phyloP scores from a whole-genome alignment of 768 basidiomycete genomes.

The Mycena olivaceomarginata region DNA sequence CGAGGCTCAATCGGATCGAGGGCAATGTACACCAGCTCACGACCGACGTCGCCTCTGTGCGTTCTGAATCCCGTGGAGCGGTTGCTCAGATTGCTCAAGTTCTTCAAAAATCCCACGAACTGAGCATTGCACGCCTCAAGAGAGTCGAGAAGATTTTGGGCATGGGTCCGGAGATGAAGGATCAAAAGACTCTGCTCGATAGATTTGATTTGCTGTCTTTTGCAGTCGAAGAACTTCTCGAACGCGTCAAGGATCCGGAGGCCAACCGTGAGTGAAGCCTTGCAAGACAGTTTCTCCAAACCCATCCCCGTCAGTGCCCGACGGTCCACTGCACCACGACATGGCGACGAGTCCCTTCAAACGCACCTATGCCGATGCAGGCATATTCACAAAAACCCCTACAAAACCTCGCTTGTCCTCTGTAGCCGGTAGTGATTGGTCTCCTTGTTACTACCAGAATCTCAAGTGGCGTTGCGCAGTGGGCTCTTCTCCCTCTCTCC shows the following conservation, averaged over 20 bases:
- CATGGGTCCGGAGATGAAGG: conserved; percentile 37
- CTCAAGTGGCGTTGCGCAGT: conserved; percentile 2
- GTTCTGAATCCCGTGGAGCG: conserved; percentile 32
- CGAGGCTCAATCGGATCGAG: conserved; percentile 36
- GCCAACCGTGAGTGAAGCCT: conserved; percentile 37
- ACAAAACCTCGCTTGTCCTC: conserved; percentile 10
- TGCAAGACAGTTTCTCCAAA: neutral
- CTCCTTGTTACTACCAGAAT: neutral
- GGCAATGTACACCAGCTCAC: conserved; percentile 27
- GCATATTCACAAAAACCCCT: conserved; percentile 15
- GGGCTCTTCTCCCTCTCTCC: conserved; percentile 5
- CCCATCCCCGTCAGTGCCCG: conserved; percentile 13
- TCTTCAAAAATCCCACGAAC: conserved; percentile 39
- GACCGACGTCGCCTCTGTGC: conserved; percentile 28
- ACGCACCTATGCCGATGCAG: conserved; percentile 21
- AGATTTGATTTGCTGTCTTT: conserved; percentile 48
- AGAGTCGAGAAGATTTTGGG: conserved; percentile 45
- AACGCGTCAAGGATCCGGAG: conserved; percentile 47
- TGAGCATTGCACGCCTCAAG: conserved; percentile 39
- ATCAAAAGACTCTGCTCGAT: conserved; percentile 38
- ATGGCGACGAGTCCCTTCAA: conserved; percentile 35
- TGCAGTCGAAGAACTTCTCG: conserved; percentile 47
- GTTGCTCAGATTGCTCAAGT: conserved; percentile 37
- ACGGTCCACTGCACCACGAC: conserved; percentile 32
- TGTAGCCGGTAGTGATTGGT: conserved; percentile 19